Evolutionary conservation across 139 green algal species (phyloP).

Genomic region (Coelastrella sp.): DNA sequence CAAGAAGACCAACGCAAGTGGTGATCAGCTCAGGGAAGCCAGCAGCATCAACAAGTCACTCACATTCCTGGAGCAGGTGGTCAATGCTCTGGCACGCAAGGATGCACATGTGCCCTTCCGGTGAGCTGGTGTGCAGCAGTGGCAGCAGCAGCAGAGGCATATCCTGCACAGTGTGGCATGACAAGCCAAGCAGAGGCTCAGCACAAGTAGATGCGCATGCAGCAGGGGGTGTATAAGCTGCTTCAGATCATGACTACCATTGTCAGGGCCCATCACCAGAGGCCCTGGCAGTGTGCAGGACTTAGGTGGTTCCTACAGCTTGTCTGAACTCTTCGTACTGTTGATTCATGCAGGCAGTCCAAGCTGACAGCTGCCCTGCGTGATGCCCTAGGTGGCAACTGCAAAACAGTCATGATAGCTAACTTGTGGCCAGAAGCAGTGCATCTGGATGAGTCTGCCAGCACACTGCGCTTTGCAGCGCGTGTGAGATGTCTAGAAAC

Average conservation of each 20-base stretch:
- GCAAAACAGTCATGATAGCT: constrained; percentile 84
- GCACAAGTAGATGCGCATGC: too few relatives aligned
- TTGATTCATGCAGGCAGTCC: constrained; percentile 63
- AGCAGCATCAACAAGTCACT: constrained; percentile 90
- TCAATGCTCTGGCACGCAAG: constrained; percentile 74
- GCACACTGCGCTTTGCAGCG: constrained; percentile 71
- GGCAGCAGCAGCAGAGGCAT: too few relatives aligned
- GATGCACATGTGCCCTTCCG: constrained; percentile 78
- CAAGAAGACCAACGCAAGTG: constrained; percentile 80
- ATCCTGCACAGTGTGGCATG: too few relatives aligned
- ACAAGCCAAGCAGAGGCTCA: too few relatives aligned
- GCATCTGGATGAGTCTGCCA: constrained; percentile 82
- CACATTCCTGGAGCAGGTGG: constrained; percentile 90
- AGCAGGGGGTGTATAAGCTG: too few relatives aligned
- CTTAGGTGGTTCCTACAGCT: not conserved
- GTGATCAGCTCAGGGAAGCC: constrained; percentile 66
- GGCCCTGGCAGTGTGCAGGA: too few relatives aligned
- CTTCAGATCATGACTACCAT: too few relatives aligned
- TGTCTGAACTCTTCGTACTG: not conserved
- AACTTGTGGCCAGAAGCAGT: constrained; percentile 81
- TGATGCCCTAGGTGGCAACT: constrained; percentile 88
- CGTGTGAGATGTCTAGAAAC: constrained; percentile 71
- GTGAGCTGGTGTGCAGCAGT: not conserved
- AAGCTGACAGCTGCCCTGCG: constrained; percentile 84
- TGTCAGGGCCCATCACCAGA: too few relatives aligned